Evolutionary conservation across 1,284 basidiomycete species (phyloP).

Genomic region (Sporisorium sorghi): DNA sequence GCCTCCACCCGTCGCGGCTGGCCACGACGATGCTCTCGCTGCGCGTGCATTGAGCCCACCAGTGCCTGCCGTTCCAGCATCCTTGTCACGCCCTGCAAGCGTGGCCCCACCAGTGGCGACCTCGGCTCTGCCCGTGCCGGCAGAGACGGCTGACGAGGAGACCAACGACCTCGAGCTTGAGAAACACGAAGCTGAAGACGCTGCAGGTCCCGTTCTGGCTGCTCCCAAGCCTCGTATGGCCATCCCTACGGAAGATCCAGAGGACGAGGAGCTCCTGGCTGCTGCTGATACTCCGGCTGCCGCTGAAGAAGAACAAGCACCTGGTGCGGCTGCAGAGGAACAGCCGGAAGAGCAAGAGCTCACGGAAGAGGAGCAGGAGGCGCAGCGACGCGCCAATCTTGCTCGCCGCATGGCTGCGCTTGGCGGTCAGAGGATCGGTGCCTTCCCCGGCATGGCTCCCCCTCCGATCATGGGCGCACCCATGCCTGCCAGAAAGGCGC

Average conservation of each 20-base stretch:
- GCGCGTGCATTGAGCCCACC: slow-evolving; percentile 27
- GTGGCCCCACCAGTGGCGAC: slow-evolving; percentile 34
- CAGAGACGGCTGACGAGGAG: slow-evolving; percentile 18
- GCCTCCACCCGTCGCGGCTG: slow-evolving; percentile 18
- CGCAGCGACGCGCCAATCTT: slow-evolving; percentile 57
- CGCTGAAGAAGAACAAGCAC: not conserved
- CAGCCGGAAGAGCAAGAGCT: slow-evolving; percentile 42
- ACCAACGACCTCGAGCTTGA: slow-evolving; percentile 2
- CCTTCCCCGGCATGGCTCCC: slow-evolving; percentile 76
- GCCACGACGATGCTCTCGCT: slow-evolving; percentile 16
- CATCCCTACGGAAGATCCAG: slow-evolving; percentile 50
- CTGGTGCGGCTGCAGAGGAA: slow-evolving; percentile 6
- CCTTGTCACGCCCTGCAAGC: slow-evolving; percentile 20
- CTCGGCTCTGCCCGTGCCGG: slow-evolving; percentile 14
- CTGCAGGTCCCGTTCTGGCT: slow-evolving; percentile 41
- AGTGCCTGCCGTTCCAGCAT: not conserved
- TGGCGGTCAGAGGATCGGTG: slow-evolving; percentile 63
- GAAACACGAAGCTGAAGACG: slow-evolving; percentile 9
- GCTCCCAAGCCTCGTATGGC: slow-evolving; percentile 54
- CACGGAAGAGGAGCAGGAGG: slow-evolving; percentile 61
- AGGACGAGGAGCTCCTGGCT: slow-evolving; percentile 51
- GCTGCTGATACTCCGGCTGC: slow-evolving; percentile 30
- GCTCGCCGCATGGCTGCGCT: slow-evolving; percentile 65
- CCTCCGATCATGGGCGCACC: slow-evolving; percentile 66
- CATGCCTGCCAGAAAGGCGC: slow-evolving; percentile 72